Conservation (phyloP, 1,284 basidiomycete species). For the Rhizoctonia solani region DNA sequence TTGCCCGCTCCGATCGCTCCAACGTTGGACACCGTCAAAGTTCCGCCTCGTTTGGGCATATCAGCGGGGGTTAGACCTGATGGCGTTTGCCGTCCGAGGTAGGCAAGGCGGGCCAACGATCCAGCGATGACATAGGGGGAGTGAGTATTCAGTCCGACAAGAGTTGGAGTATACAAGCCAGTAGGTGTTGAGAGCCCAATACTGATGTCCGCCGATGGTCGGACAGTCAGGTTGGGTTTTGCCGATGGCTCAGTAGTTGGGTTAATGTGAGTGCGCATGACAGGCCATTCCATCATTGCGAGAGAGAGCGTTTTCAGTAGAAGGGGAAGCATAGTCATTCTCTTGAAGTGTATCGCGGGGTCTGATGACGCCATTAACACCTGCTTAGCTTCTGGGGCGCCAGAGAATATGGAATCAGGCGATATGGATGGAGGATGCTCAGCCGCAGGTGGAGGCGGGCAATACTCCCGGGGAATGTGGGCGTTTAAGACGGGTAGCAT, state of each 20-base stretch:
- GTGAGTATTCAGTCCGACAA: slow-evolving; percentile 62
- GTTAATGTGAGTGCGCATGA: slow-evolving; percentile 75
- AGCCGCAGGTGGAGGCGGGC: slow-evolving; percentile 49
- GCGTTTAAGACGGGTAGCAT: slow-evolving; percentile 71
- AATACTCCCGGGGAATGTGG: slow-evolving; percentile 69
- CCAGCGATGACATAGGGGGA: slow-evolving; percentile 70
- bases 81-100: slow-evolving; percentile 67
- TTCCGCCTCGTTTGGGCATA: slow-evolving; percentile 72
- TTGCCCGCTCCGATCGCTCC: slow-evolving; percentile 78
- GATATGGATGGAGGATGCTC: slow-evolving; percentile 54
- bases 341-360: slow-evolving; percentile 58
- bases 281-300: slow-evolving; percentile 81
- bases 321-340: slow-evolving; percentile 82
- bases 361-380: slow-evolving; percentile 40
- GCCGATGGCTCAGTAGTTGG: slow-evolving; percentile 43
- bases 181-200: slow-evolving; percentile 81
- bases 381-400: slow-evolving; percentile 47
- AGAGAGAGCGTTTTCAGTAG: slow-evolving; percentile 83
- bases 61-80: slow-evolving; percentile 64
- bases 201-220: slow-evolving; percentile 70
- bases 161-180: slow-evolving; percentile 85
- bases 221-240: slow-evolving; percentile 69
- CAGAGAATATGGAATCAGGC: slow-evolving; percentile 53
- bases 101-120: slow-evolving; percentile 61
- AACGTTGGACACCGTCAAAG: slow-evolving; percentile 86